phyloP scores from a whole-genome alignment of 2,329 filamentous ascomycete species.

The Aspergillus nomiae region DNA sequence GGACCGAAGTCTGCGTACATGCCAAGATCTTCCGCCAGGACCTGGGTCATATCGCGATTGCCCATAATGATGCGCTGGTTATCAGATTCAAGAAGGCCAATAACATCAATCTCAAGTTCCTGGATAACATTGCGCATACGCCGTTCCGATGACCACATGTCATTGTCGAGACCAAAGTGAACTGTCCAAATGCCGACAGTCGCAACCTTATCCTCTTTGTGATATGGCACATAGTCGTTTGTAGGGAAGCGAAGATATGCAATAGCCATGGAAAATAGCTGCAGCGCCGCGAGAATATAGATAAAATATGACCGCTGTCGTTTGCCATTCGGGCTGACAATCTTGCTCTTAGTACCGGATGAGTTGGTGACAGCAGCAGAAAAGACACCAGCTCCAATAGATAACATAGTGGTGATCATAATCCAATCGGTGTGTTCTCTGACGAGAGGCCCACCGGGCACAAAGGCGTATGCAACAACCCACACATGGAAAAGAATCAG shows the following conservation, averaged over 20 bases:
- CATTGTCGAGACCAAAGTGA: slow-evolving; percentile 95
- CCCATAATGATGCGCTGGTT: slow-evolving; percentile 99
- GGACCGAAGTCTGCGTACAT: slow-evolving; percentile 99
- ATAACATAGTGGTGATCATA: slow-evolving; percentile 81
- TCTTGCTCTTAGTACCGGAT: slow-evolving; percentile 43
- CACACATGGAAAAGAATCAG: slow-evolving; percentile 97
- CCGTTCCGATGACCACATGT: slow-evolving; percentile 97
- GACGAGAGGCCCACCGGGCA: slow-evolving; percentile 88
- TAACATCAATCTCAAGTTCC: slow-evolving; percentile 94
- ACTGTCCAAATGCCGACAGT: slow-evolving; percentile 99
- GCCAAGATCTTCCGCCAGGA: slow-evolving; percentile 90
- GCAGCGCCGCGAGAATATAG: slow-evolving; percentile 72
- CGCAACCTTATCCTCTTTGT: slow-evolving; percentile 80
- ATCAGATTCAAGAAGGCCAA: slow-evolving; percentile 92
- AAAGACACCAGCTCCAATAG: slow-evolving; percentile 83
- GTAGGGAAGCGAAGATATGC: slow-evolving; percentile 90
- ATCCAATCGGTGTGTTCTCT: slow-evolving; percentile 96
- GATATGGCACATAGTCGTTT: slow-evolving; percentile 89
- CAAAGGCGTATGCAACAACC: slow-evolving; percentile 98
- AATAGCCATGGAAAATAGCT: slow-evolving; percentile 75
- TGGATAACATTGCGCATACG: slow-evolving; percentile 89
- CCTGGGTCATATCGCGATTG: slow-evolving; percentile 94
- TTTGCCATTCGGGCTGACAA: slow-evolving; percentile 41
- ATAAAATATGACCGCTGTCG: slow-evolving; percentile 67
- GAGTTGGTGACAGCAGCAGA: slow-evolving; percentile 61